Base-by-base conservation (phyloP, 306 rosid species). In the Cucumis cinereus region DNA sequence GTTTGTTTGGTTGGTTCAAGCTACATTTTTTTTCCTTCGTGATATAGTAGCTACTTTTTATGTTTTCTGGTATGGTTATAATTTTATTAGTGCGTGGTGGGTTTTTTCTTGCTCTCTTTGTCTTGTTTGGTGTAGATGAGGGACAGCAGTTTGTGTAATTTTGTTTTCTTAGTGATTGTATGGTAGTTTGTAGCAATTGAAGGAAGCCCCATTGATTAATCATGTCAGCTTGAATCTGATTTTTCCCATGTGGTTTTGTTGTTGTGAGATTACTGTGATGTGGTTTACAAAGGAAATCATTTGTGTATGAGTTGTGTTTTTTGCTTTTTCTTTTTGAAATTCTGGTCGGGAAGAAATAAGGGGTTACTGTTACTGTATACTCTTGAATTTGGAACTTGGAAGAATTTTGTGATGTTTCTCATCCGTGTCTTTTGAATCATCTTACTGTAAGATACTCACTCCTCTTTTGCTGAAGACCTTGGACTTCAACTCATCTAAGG, bases 381-480 rank as follows among this genome's bases (percentile, higher is more conserved):
- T 63, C 15, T 63, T 7, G 26, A 36, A 36, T 64, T 8, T 64
- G 70, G 43, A 28, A 63, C 43, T 33, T 30, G 70, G 70, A 63
- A 63, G 43, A 30, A 63, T 63, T 14, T 63, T 8, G 14, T 30
- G 70, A 15, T 28, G n/a, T 28, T 61, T 61, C 10, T 61, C 69
- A n/a, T 61, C 4, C 68, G 10, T 62, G 45, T 35, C 69, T 33
- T 30, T 28, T 62, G 23, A 59, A 62, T 33, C 69, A 33, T 41
- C 43, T 62, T 33, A 62, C 23, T 62, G 22, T 60, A 28, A 60
- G 19, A 20, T 14, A n/a, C 36, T 58, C 63, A 20, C 33, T 58
- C 17, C 36, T 22, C 33, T 22, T 80, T 82, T 89, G 85, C 91
- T 38, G 9, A 38, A 9, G 41, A 38, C 41, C 41, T 6, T 38